Conservation (phyloP, 1,284 basidiomycete species). For the Naganishia cerealis region DNA sequence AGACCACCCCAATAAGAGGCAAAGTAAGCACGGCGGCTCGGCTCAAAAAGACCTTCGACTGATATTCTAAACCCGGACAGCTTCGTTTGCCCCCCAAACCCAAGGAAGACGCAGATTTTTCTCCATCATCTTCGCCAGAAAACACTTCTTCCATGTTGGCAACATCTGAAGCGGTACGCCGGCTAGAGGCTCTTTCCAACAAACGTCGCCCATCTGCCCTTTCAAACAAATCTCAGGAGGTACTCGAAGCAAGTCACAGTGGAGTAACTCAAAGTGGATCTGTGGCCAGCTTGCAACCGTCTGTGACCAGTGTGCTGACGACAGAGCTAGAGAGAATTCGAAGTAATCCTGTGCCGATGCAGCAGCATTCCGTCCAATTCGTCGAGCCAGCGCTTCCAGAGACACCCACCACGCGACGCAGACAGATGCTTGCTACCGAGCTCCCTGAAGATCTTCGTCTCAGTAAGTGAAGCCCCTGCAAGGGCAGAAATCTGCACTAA, state of each 20-base stretch:
- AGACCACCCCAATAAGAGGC: constrained; percentile 23
- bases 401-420: constrained; percentile 33
- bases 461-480: constrained; percentile 22
- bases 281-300: background rate
- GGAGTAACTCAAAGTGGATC: background rate
- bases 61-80: background rate
- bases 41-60: background rate
- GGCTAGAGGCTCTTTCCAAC: constrained; percentile 31
- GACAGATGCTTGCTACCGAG: constrained; percentile 36
- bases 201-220: constrained; percentile 22
- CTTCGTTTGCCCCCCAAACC: constrained; percentile 35
- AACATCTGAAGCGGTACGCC: constrained; percentile 33
- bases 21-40: constrained; percentile 11
- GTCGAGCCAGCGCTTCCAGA: constrained; percentile 33
- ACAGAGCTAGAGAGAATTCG: constrained; percentile 19
- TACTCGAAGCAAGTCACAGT: background rate
- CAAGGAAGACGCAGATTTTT: constrained; percentile 28
- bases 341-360: constrained; percentile 31
- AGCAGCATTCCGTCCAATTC: constrained; percentile 12
- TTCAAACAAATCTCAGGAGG: constrained; percentile 14
- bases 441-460: constrained; percentile 34
- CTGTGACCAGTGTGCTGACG: constrained; percentile 7
- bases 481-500: constrained; percentile 6
- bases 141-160: constrained; percentile 27
- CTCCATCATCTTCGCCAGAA: constrained; percentile 34